Conservation (phyloP, 2,329 filamentous ascomycete genomes). For the Alternaria incomplexa region DNA sequence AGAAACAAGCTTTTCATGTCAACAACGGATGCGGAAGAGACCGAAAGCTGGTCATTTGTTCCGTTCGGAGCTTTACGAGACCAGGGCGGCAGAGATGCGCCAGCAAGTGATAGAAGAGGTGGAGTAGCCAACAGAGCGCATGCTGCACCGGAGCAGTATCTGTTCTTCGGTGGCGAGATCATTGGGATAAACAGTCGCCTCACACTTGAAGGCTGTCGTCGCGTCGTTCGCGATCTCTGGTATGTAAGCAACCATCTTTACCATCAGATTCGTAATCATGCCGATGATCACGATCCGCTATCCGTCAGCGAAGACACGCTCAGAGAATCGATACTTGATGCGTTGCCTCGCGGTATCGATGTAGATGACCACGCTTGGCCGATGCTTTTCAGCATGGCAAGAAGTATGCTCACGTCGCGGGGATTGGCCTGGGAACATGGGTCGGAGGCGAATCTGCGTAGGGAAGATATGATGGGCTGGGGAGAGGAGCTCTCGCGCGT, state of each 20-base stretch:
- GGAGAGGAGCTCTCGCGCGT: background rate
- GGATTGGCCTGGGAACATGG: background rate
- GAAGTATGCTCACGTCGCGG: background rate
- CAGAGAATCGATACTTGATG: background rate
- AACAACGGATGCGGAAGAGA: background rate
- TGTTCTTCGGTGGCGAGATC: conserved; percentile 3
- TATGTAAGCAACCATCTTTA: background rate
- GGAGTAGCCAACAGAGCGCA: background rate
- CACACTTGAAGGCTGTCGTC: background rate
- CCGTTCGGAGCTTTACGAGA: background rate
- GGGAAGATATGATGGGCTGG: background rate
- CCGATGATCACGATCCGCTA: background rate
- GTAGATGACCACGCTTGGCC: background rate
- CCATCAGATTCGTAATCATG: background rate
- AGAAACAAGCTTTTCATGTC: background rate
- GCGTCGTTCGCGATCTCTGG: conserved; percentile 4
- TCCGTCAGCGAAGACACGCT: background rate
- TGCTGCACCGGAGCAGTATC: background rate
- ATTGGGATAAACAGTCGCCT: conserved; percentile 3
- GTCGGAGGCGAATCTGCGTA: background rate
- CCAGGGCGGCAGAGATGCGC: background rate
- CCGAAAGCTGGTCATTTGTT: background rate
- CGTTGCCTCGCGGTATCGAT: conserved; percentile 1
- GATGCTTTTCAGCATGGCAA: background rate
- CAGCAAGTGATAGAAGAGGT: background rate